Base-by-base conservation (phyloP, 257 asterid species). In the Vinca minor region DNA sequence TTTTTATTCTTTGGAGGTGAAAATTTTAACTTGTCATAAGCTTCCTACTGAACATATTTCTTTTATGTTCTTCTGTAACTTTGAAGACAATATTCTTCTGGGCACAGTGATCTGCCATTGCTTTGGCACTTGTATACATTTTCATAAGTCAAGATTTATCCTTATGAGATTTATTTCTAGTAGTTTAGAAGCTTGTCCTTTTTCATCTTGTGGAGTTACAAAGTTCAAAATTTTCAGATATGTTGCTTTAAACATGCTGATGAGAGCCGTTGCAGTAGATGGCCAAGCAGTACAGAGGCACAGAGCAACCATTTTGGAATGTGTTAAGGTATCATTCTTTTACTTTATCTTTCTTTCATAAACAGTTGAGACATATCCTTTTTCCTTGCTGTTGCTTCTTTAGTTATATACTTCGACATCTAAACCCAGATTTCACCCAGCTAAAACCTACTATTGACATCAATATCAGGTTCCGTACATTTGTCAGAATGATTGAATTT, bases 221-320 rank as follows among this genome's bases (percentile, higher is more conserved):
- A 49, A 76, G 21, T 58, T 64, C 59, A 15, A 72, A 58, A 53
- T 56, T 73, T 73, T 70, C 94, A 93, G 99, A 79, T 93, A 89
- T 72, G 99, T 93, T 69, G 96, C 99, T 65, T 76, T 93, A 82
- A 93, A 93, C 78, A 93, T 93, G 99, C 80, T 93, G 79, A 89
- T 93, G 99, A 84, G 67, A 83, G 99, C 97, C 74, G 67, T 93
- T 71, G 46, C 96, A 60, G 88, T 89, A 65, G 99, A 93, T 76
- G 74, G 89, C 80, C 97, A 89, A 82, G 99, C 99, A 38, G 99
- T 93, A 64, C 99, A 93, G 82, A 84, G 99, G 81, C 99, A 93
- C 79, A 88, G 97, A 63, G 87, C 88, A 59, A 93, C 99, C 47
- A 90, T 93, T 77, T 73, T 93, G 81, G 97, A 89, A 80, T 89